These are phyloP conservation scores for Neopestalotiopsis clavispora DNA, from an alignment of 2,329 filamentous ascomycete genomes.

Conservation along the genomic window DNA sequence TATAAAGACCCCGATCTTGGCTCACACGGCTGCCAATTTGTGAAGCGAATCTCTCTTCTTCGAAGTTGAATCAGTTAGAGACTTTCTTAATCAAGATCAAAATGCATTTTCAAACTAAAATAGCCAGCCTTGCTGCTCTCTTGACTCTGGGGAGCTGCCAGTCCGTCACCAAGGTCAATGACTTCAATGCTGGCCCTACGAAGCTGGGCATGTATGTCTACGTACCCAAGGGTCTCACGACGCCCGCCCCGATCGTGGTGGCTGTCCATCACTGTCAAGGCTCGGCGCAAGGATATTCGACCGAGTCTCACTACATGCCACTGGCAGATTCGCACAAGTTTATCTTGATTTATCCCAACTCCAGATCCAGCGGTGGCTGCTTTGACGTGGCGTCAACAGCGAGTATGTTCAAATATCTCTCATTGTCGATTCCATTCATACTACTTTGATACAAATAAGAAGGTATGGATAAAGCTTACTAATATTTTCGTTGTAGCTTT, in stretches of 20 bases:
- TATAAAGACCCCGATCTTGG: neutral
- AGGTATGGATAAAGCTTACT: neutral
- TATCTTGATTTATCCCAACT: slow-evolving; percentile 56
- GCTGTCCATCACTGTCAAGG: slow-evolving; percentile 63
- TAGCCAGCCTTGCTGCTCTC: slow-evolving; percentile 31
- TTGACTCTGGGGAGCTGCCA: slow-evolving; percentile 32
- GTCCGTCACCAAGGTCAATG: slow-evolving; percentile 33
- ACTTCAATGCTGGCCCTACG: slow-evolving; percentile 38
- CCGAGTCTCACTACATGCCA: slow-evolving; percentile 54
- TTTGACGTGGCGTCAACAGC: slow-evolving; percentile 63
- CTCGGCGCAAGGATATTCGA: slow-evolving; percentile 56
- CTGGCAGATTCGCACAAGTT: slow-evolving; percentile 60
- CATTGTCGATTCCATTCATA: neutral
- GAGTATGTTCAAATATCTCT: slow-evolving; percentile 25
- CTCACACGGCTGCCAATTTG: neutral
- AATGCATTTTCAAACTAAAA: slow-evolving; percentile 18
- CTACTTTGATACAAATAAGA: neutral
- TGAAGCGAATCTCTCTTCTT: neutral
- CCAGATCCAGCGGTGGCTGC: slow-evolving; percentile 49
- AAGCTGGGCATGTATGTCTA: slow-evolving; percentile 40
- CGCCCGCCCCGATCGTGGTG: slow-evolving; percentile 50
- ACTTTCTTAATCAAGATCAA: neutral
- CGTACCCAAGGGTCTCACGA: slow-evolving; percentile 36
- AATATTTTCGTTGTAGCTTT: slow-evolving; percentile 20
- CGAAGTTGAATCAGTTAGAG: neutral